These are phyloP conservation scores for Dorcoceras hygrometricum DNA, from an alignment of 257 asterid species.

Conservation along the genomic window DNA sequence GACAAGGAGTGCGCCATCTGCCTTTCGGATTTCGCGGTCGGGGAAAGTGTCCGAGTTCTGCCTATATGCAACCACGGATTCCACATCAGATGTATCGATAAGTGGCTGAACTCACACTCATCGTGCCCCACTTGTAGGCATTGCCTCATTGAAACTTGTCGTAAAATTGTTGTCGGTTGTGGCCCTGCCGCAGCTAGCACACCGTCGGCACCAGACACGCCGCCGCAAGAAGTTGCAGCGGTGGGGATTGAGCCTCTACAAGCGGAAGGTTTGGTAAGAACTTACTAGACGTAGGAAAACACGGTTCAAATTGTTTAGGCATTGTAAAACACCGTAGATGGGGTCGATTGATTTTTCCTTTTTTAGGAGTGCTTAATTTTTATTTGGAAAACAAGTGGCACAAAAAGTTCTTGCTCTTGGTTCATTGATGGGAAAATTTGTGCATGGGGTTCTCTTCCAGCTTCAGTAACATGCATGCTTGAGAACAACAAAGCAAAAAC, in stretches of 20 bases:
- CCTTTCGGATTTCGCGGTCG: slow-evolving; percentile 39
- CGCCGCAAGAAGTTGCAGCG: slow-evolving; percentile 22
- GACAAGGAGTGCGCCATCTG: slow-evolving; percentile 52
- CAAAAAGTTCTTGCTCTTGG: slow-evolving; percentile 23
- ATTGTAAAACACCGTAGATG: slow-evolving; percentile 24
- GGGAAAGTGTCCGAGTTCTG: slow-evolving; percentile 41
- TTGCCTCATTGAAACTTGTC: slow-evolving; percentile 48
- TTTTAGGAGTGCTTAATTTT: not conserved
- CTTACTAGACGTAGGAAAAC: slow-evolving; percentile 27
- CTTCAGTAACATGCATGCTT: slow-evolving; percentile 15
- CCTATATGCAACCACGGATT: slow-evolving; percentile 55
- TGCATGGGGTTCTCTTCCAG: slow-evolving; percentile 27
- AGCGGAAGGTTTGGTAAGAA: slow-evolving; percentile 44
- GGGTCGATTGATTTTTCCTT: not conserved
- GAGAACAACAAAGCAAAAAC: slow-evolving; percentile 9
- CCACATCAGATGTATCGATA: slow-evolving; percentile 51
- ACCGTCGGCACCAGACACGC: not conserved
- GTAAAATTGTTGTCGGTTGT: slow-evolving; percentile 39
- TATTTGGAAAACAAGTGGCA: slow-evolving; percentile 30
- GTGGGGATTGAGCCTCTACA: slow-evolving; percentile 46
- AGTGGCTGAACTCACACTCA: slow-evolving; percentile 49
- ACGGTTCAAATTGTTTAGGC: not conserved
- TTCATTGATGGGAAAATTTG: slow-evolving; percentile 22
- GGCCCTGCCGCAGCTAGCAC: slow-evolving; percentile 1
- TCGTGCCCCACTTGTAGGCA: slow-evolving; percentile 59